Base-by-base conservation (phyloP, 164 flowering plant genomes). In the Pachysandra terminalis region DNA sequence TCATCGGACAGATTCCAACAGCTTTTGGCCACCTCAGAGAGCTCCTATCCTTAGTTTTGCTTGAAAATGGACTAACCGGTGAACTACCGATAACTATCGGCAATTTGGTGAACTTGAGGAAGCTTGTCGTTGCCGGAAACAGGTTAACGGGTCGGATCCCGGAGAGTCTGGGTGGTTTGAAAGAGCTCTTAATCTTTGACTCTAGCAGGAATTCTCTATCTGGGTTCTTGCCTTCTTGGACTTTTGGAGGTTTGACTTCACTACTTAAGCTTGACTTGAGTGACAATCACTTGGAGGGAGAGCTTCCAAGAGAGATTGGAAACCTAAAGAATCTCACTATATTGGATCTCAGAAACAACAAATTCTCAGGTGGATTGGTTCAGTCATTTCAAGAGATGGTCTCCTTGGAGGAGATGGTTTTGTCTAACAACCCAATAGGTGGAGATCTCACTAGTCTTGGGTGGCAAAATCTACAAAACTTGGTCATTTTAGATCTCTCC, bases 261-360 rank as follows among this genome's bases (percentile, higher is more conserved):
- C 81, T 94, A 1, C 69, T 94, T 53, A 94, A 94, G 84, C 87
- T 94, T 74, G 98, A 94, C 70, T 69, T 94, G 64, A 90, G 98
- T 79, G 70, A 82, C 81, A 94, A 94, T 67, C 56, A 53, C 10
- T 63, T 94, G 55, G 73, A 72, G n/a, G 96, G 96, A n/a, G 67
- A 57, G 61, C 70, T 93, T 21, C 87, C 90, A 23, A 25, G 1
- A n/a, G 89, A 82, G 51, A 63, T 89, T 49, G 84, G 79, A 3
- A 66, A 72, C 22, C 35, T 94, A 53, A 88, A 78, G 82, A 85
- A 82, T 70, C 70, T 94, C 65, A 94, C 96, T 32, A 81, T 94
- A 24, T 73, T 94, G 78, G 98, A 94, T 67, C 77, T 91, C 16
- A 81, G 93, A 58, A 78, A 74, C 73, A 94, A 94, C 82, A 83